Conservation (phyloP, 148 eudicot species). For the Chenopodium suecicum region DNA sequence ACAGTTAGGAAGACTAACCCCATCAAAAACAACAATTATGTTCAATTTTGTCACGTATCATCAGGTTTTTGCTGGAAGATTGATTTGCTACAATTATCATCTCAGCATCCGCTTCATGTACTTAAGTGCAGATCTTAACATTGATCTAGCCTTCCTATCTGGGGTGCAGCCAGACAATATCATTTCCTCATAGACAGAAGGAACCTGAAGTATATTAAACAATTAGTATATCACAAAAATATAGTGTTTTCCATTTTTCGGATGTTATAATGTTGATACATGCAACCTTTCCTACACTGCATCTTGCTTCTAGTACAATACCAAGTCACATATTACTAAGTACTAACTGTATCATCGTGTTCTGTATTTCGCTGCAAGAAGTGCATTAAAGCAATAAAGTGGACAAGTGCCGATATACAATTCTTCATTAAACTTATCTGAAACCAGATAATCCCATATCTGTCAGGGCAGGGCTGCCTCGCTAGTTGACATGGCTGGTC, state of each 20-base stretch:
- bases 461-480: neutral
- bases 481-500: neutral
- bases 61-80: neutral
- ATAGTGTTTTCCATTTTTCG: neutral
- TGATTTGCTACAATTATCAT: constrained; percentile 26
- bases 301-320: neutral
- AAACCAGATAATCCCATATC: neutral
- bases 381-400: too few relatives aligned
- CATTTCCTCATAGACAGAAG: constrained; percentile 93
- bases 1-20: constrained; percentile 19
- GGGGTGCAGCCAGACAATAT: constrained; percentile 79
- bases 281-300: neutral
- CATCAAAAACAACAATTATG: neutral
- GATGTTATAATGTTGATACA: neutral
- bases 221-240: neutral
- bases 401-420: neutral
- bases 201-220: constrained; percentile 53
- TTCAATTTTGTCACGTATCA: constrained; percentile 5
- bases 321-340: neutral
- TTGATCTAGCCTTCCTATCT: constrained; percentile 88
- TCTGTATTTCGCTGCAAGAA: neutral
- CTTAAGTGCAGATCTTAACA: constrained; percentile 85
- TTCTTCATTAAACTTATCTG: neutral
- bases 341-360: neutral
- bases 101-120: constrained; percentile 76